phyloP scores from a whole-genome alignment of 345 rosid species.

The Cardamine chenopodiifolia region DNA sequence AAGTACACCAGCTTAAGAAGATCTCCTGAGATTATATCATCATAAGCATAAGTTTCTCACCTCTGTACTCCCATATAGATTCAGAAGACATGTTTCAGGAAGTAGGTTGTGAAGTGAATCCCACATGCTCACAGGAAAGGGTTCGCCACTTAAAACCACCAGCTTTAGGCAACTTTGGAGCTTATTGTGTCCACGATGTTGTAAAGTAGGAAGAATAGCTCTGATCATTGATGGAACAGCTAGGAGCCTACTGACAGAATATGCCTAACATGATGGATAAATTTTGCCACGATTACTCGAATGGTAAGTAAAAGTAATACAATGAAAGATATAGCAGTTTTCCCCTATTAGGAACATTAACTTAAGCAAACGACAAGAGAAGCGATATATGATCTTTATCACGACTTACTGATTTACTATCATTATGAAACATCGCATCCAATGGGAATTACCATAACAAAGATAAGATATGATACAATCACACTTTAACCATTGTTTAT shows the following conservation, averaged over 20 bases:
- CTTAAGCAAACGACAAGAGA: slow-evolving; percentile 19
- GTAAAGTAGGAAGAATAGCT: slow-evolving; percentile 69
- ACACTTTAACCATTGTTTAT: neutral
- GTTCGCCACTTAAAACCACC: slow-evolving; percentile 88
- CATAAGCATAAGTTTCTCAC: slow-evolving; percentile 46
- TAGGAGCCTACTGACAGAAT: slow-evolving; percentile 68
- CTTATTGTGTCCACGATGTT: slow-evolving; percentile 43
- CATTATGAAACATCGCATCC: slow-evolving; percentile 13
- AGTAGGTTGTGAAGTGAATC: slow-evolving; percentile 61
- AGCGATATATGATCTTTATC: slow-evolving; percentile 3
- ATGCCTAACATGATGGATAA: slow-evolving; percentile 59
- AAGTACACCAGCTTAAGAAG: slow-evolving; percentile 13
- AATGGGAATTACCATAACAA: slow-evolving; percentile 6
- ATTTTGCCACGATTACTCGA: neutral
- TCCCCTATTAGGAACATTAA: slow-evolving; percentile 14
- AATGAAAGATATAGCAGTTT: slow-evolving; percentile 19
- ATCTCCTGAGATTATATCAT: neutral
- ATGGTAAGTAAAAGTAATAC: neutral
- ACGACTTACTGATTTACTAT: slow-evolving; percentile 5
- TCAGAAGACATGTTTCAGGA: slow-evolving; percentile 69
- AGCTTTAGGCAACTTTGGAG: slow-evolving; percentile 64
- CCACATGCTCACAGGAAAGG: slow-evolving; percentile 78
- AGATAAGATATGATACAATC: neutral
- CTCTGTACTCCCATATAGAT: slow-evolving; percentile 97
- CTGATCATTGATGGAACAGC: slow-evolving; percentile 87